Evolutionary conservation across 192 early-diverging fungal genomes (phyloP).

Genomic region (Podila epigama): DNA sequence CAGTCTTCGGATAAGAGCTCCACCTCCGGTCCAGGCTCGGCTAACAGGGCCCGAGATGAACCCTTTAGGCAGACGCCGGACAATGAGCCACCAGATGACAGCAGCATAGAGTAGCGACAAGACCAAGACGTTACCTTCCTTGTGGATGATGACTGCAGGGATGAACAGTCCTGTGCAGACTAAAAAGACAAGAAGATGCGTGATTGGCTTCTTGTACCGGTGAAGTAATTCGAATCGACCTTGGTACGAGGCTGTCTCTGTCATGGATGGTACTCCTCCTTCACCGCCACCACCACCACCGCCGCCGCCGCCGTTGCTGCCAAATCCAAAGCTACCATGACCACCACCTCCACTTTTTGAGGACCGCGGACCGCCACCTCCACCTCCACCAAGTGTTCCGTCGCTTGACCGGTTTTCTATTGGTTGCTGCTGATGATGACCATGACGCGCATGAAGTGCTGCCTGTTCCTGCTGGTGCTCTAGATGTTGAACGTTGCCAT

Average conservation of each 20-base stretch:
- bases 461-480: neutral
- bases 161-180: slow-evolving; percentile 18
- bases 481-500: neutral
- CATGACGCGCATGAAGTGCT: neutral
- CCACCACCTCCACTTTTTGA: no score
- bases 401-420: neutral
- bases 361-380: no score
- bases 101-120: slow-evolving; percentile 14
- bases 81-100: slow-evolving; percentile 14
- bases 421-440: neutral
- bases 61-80: slow-evolving; percentile 3
- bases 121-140: slow-evolving; percentile 11
- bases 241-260: neutral
- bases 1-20: neutral
- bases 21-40: neutral
- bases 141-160: slow-evolving; percentile 16
- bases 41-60: neutral
- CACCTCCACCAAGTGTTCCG: neutral
- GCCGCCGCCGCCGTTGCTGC: neutral
- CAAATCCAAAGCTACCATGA: no score
- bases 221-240: slow-evolving; percentile 11
- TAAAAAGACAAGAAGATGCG: neutral
- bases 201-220: slow-evolving; percentile 1
- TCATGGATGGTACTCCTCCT: neutral
- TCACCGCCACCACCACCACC: neutral